Base-by-base conservation (phyloP, 2,329 filamentous ascomycete species). In the Rachicladosporium sp. region DNA sequence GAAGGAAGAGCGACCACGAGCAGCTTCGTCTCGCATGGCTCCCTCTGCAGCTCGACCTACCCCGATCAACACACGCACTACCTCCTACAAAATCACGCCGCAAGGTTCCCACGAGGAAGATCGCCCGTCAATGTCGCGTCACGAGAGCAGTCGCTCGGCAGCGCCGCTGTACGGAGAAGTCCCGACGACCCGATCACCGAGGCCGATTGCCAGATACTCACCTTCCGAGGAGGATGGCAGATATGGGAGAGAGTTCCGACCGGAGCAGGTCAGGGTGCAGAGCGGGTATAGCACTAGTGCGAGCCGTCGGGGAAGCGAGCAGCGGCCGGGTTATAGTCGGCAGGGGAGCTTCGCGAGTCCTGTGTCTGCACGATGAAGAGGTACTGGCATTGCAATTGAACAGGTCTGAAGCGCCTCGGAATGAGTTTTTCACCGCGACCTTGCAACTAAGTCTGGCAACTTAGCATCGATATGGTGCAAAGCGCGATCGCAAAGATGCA, bases 191-290 rank as follows among this genome's bases (percentile, higher is more conserved):
- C 31, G 35, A 19, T 40, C 30, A 10, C 43, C 36, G 6, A 40
- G 43, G 4, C 35, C 31, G 12, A 41, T 11, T 15, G 15, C 49
- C 6, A 61, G 56, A 35, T 61, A 56, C 41, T 49, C 49, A 8
- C 51, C 58, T 0, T 47, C 50, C 4, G 46, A 43, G 10, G 51
- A 56, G 9, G 46, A 58, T 2, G 50, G 61, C 4, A 51, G 53
- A 15, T 64, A 57, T 37, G 31, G 42, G 10, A 52, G 44, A 30
- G 54, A 52, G 35, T 48, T 51, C 19, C 55, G 55, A 1, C 54
- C 56, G 8, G 61, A 66, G 15, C 59, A 65, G 36, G 50, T 67
- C 31, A 55, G 50, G 7, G 60, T 46, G n/a, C 43, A 44, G 33
- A 50, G 46, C 19, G 51, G 51, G 6, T 50, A 52, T 29, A 35